Evolutionary conservation across 352 stramenopile species (phyloP), one percentile per base, ranked within the genome.

Genomic region (Globisporangium nagaii): DNA sequence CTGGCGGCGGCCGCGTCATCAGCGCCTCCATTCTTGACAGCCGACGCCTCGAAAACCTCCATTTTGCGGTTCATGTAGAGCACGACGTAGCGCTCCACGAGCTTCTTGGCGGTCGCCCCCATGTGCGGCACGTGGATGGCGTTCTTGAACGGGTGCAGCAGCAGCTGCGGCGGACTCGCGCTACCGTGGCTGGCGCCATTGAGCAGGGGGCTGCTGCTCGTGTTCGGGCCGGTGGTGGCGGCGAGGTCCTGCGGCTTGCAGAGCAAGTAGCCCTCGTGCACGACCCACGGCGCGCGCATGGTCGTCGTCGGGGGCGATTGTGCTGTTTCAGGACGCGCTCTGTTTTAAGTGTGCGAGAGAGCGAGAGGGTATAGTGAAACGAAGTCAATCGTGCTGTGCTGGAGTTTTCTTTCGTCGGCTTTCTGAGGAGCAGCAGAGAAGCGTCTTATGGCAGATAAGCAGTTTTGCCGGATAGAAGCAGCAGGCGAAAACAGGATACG

Each of bases 41-140:
- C n/a, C 1, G 31, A 31, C 0, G 41, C 53, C 34, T 90, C 73
- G 46, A 83, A 92, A 30, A 92, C 70, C 51, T 90, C 79, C 39
- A 92, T 61, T 58, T 90, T 92, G 58, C 81, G 78, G 65, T 86
- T 90, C 68, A 90, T 76, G 9, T 71, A 73, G 42, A 92, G 72
- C 60, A 92, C 81, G 32, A 80, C 71, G 53, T 88, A 92, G 39
- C 80, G 68, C 53, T 91, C 81, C 5, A 60, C 32, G 20, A 37
- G 41, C 32, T 62, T 62, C 17, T 22, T 31, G 15, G 27, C 34
- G 37, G 6, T 41, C 8, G 42, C 12, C 22, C n/a, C 4, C 4
- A 19, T 55, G 10, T 56, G n/a, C 31, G 53, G 20, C 24, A 15
- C 55, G n/a, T 25, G 58, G 25, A 25, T 44, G 55, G 37, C 47